phyloP scores from a whole-genome alignment of 2,329 filamentous ascomycete species.

The Penicillium sp. region DNA sequence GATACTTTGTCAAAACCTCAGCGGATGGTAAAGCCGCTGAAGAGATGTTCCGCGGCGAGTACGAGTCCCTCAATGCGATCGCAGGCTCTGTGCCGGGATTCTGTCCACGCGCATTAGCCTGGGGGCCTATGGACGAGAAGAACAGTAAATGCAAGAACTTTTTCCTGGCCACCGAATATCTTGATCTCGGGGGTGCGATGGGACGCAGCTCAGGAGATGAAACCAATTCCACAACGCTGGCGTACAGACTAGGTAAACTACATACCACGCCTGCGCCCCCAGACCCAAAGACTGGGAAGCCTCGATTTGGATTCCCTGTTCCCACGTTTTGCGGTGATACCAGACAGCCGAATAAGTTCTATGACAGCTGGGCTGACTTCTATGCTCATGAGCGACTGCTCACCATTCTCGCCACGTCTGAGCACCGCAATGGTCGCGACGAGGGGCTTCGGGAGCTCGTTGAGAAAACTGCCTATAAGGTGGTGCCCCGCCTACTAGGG shows the following conservation, averaged over 20 bases:
- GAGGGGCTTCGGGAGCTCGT: slow-evolving; percentile 62
- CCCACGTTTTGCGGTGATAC: slow-evolving; percentile 86
- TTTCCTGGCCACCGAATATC: slow-evolving; percentile 73
- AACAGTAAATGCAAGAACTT: slow-evolving; percentile 41
- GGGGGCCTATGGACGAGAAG: slow-evolving; percentile 58
- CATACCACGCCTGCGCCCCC: slow-evolving; percentile 72
- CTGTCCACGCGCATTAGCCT: slow-evolving; percentile 72
- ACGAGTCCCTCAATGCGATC: slow-evolving; percentile 80
- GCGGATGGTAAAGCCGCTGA: slow-evolving; percentile 31
- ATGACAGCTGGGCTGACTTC: slow-evolving; percentile 77
- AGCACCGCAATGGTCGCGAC: slow-evolving; percentile 65
- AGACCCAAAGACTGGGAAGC: slow-evolving; percentile 35
- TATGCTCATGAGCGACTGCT: slow-evolving; percentile 75
- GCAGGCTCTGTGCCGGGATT: slow-evolving; percentile 69
- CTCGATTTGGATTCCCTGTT: slow-evolving; percentile 78
- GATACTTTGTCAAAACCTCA: slow-evolving; percentile 45
- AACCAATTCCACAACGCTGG: slow-evolving; percentile 53
- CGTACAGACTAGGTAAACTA: slow-evolving; percentile 73
- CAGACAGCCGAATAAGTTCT: slow-evolving; percentile 74
- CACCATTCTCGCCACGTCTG: slow-evolving; percentile 60
- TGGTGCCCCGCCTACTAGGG: slow-evolving; percentile 76
- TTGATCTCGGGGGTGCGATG: slow-evolving; percentile 58
- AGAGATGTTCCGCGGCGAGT: slow-evolving; percentile 64
- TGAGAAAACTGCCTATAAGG: slow-evolving; percentile 60
- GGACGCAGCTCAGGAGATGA: slow-evolving; percentile 52